Conservation (phyloP, 1,284 basidiomycete species). For the Hemileia vastatrix region DNA sequence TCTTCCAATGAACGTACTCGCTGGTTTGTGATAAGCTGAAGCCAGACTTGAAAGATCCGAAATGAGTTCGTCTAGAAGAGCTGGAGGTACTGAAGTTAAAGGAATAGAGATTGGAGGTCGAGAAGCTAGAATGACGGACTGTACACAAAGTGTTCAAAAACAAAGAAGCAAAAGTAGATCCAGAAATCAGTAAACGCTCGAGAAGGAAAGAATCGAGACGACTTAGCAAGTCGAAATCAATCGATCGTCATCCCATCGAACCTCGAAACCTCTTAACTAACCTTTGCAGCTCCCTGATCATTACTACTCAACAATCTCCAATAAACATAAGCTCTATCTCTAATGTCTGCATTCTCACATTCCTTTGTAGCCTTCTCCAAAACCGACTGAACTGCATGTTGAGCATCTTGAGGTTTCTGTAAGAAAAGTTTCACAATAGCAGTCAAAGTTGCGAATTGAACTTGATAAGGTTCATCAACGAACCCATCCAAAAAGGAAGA, state of each 20-base stretch:
- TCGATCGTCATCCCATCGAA: background rate
- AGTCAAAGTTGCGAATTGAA: slow-evolving; percentile 89
- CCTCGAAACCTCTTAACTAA: slow-evolving; percentile 45
- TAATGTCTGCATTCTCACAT: slow-evolving; percentile 92
- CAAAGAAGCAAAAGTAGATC: background rate
- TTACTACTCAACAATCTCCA: slow-evolving; percentile 88
- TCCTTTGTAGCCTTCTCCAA: slow-evolving; percentile 90
- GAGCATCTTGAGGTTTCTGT: slow-evolving; percentile 81
- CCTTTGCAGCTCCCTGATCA: slow-evolving; percentile 87
- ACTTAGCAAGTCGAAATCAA: background rate
- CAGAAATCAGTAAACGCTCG: slow-evolving; percentile 7
- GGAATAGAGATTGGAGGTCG: slow-evolving; percentile 89
- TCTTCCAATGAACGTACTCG: slow-evolving; percentile 65
- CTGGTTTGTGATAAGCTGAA: background rate
- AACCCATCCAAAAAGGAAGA: slow-evolving; percentile 84
- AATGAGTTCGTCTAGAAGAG: slow-evolving; percentile 79
- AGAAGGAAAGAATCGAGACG: background rate
- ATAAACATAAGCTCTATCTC: slow-evolving; percentile 92
- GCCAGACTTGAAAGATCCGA: slow-evolving; percentile 54
- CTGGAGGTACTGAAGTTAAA: slow-evolving; percentile 75
- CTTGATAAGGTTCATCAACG: slow-evolving; percentile 83
- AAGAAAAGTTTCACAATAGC: slow-evolving; percentile 96
- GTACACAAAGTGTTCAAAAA: slow-evolving; percentile 9
- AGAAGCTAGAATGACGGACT: slow-evolving; percentile 81
- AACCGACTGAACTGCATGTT: slow-evolving; percentile 78